Percentiles rank a stretch among this genome's conserved stretches.
Evolutionary conservation across 1,284 basidiomycete species (phyloP).

Genomic region (Leucoagaricus sp.): DNA sequence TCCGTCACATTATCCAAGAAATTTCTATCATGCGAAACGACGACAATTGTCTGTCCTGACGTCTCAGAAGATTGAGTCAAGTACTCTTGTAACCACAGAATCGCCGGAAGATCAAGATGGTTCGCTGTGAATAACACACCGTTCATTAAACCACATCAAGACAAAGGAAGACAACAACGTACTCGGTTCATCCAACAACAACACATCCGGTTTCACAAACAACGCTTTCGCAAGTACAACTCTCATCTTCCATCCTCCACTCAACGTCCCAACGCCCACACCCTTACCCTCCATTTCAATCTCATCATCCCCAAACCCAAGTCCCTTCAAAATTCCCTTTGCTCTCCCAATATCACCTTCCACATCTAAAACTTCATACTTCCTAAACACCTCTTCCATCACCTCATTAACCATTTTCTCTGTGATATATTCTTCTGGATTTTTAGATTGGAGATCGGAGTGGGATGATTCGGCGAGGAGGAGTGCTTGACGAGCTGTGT

Average conservation of each 20-base stretch:
- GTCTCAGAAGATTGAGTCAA: conserved; percentile 32
- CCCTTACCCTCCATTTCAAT: conserved; percentile 34
- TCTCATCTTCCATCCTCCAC: conserved; percentile 73
- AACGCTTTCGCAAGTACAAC: conserved; percentile 78
- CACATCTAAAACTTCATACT: conserved; percentile 35
- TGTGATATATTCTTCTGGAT: conserved; percentile 25
- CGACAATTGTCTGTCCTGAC: conserved; percentile 46
- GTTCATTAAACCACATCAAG: not conserved
- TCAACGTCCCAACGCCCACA: conserved; percentile 43
- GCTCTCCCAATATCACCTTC: conserved; percentile 58
- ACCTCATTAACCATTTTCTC: conserved; percentile 28
- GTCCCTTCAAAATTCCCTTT: conserved; percentile 55
- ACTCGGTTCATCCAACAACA: conserved; percentile 50
- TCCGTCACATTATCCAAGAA: conserved; percentile 69
- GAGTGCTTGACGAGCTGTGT: conserved; percentile 57
- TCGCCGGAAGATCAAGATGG: conserved; percentile 47
- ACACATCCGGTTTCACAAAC: conserved; percentile 73
- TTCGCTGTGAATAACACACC: conserved; percentile 24
- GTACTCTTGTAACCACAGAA: conserved; percentile 71
- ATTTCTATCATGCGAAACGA: conserved; percentile 73
- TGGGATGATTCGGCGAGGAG: conserved; percentile 51
- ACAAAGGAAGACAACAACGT: conserved; percentile 15
- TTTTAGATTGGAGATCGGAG: conserved; percentile 18
- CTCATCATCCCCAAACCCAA: conserved; percentile 62
- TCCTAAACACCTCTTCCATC: conserved; percentile 30